Conservation (phyloP, 768 basidiomycete genomes). For the Hygrocybe punicea region DNA sequence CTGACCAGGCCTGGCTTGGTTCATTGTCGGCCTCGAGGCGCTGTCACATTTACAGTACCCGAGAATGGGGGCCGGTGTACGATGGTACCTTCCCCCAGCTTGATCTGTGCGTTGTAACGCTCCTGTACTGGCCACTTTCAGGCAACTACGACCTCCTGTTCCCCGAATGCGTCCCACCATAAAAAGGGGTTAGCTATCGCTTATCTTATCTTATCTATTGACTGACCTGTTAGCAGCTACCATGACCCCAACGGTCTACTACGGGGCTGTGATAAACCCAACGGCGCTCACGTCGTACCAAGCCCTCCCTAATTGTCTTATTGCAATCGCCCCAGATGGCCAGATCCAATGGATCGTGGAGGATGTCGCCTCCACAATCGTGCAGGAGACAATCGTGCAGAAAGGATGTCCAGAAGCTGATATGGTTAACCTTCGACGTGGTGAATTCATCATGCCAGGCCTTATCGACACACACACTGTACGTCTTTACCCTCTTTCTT, state of each 20-base stretch:
- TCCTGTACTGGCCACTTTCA: too few relatives aligned
- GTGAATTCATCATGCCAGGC: conserved; percentile 80
- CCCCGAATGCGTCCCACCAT: too few relatives aligned
- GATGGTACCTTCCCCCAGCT: too few relatives aligned
- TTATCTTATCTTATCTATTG: neutral
- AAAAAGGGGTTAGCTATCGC: neutral
- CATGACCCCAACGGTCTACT: conserved; percentile 40
- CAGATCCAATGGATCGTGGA: conserved; percentile 70
- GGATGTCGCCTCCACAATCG: conserved; percentile 45
- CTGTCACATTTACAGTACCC: too few relatives aligned
- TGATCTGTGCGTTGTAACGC: too few relatives aligned
- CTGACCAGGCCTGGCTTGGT: neutral
- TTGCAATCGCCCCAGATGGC: conserved; percentile 49
- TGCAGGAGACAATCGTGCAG: conserved; percentile 50
- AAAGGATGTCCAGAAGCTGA: conserved; percentile 50
- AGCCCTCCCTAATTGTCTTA: conserved; percentile 44
- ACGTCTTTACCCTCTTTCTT: conserved; percentile 24
- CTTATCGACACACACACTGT: conserved; percentile 92
- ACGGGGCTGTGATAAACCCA: conserved; percentile 51
- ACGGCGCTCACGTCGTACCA: conserved; percentile 32
- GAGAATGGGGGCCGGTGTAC: too few relatives aligned
- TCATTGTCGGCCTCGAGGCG: neutral
- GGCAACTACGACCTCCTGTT: too few relatives aligned
- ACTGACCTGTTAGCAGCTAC: neutral
- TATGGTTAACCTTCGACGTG: conserved; percentile 43